A percentile compares a stretch with the other conserved stretches of the same genome.
Conservation (phyloP, 768 basidiomycete genomes). For the Sporobolomyces phaffii region DNA sequence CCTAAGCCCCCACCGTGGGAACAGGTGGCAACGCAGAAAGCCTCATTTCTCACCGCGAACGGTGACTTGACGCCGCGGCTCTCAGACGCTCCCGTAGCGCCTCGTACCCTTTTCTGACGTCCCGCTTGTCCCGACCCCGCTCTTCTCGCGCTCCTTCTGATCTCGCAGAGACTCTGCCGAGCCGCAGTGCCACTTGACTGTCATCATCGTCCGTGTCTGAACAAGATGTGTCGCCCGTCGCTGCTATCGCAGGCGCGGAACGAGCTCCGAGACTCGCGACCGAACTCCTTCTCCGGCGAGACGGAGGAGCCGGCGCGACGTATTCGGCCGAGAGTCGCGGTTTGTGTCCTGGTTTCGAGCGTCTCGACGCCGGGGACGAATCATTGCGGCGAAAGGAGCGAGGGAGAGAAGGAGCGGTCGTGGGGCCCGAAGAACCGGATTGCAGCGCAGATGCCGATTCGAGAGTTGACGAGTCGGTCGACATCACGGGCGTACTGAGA, state of each 20-base stretch:
- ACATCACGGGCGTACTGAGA: no score
- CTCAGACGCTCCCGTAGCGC: conserved; percentile 3
- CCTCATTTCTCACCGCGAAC: neutral
- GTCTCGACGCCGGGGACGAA: neutral
- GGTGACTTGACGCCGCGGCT: neutral
- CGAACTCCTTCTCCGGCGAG: neutral
- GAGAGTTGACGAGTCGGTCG: no score
- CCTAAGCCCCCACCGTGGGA: no score
- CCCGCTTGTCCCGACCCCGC: neutral
- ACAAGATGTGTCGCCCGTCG: no score
- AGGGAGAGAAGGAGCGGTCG: neutral
- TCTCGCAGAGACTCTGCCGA: neutral
- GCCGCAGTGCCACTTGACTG: neutral
- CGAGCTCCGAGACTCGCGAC: neutral
- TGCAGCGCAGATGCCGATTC: no score
- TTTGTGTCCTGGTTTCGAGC: neutral
- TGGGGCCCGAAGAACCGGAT: no score
- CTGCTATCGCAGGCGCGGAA: neutral
- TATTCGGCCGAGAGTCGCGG: conserved; percentile 1
- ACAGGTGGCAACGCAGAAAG: no score
- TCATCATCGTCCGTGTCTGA: neutral
- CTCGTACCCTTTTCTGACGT: conserved; percentile 6
- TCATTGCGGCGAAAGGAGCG: neutral
- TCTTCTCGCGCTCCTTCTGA: no score
- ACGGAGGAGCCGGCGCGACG: neutral